A percentile compares a stretch with the other conserved stretches of the same genome.
phyloP scores from a whole-genome alignment of 192 early-diverging fungal species.

The Mortierella claussenii region DNA sequence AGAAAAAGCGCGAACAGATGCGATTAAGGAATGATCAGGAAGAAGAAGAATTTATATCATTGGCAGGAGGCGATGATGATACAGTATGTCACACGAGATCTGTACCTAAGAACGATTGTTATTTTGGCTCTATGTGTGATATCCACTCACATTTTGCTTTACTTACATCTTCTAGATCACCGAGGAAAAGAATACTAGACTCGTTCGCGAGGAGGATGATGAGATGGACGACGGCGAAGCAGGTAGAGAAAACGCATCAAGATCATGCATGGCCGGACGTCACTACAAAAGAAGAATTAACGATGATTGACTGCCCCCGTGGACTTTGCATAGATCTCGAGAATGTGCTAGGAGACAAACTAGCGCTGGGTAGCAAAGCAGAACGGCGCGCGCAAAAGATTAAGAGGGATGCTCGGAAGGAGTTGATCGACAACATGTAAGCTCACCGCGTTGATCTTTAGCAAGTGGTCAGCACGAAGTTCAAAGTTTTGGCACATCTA shows the following conservation, averaged over 20 bases:
- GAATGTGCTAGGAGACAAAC: constrained; percentile 58
- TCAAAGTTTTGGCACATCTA: no score
- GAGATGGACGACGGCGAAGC: constrained; percentile 65
- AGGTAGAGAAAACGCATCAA: constrained; percentile 33
- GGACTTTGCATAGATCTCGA: constrained; percentile 54
- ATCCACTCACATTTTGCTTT: no score
- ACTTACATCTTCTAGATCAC: constrained; percentile 17
- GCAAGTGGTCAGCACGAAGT: no score
- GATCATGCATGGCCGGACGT: not conserved
- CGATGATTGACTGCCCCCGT: not conserved
- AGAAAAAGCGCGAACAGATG: constrained; percentile 62
- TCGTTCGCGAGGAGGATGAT: constrained; percentile 70
- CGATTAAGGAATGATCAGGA: constrained; percentile 51
- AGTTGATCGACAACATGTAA: constrained; percentile 65
- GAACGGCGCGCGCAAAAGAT: constrained; percentile 54
- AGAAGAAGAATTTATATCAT: constrained; percentile 53
- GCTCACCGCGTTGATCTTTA: no score
- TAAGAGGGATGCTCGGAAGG: constrained; percentile 52
- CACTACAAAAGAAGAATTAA: no score
- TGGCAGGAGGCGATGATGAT: constrained; percentile 48
- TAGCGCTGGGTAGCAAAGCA: constrained; percentile 58
- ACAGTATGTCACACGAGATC: constrained; percentile 14
- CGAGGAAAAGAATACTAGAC: constrained; percentile 46
- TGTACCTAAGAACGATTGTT: not conserved
- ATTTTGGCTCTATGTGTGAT: no score